Conservation (phyloP, 305 asterid genomes). For the Fraxinus nigra region DNA sequence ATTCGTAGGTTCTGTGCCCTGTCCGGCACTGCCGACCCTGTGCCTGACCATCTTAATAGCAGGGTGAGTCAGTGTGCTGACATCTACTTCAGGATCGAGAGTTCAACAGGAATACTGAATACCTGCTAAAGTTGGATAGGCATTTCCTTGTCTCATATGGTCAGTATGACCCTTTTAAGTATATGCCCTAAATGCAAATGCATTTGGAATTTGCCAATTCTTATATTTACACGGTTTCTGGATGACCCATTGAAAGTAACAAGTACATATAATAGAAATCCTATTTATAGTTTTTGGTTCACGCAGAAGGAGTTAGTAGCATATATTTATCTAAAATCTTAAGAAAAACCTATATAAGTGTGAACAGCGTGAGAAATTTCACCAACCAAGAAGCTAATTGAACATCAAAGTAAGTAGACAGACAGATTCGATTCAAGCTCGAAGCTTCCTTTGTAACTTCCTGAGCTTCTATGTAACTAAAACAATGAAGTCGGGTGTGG, state of each 20-base stretch:
- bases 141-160: not conserved
- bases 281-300: slow-evolving; percentile 3
- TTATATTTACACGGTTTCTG: slow-evolving; percentile 25
- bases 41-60: not conserved
- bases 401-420: not conserved
- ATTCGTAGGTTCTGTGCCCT: not conserved
- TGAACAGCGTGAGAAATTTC: slow-evolving; percentile 1
- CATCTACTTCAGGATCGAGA: not conserved
- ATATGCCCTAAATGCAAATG: not conserved
- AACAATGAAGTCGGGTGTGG: slow-evolving; percentile 18
- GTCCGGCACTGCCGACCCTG: not conserved
- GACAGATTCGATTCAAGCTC: not conserved
- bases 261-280: not conserved
- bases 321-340: not conserved
- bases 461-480: not conserved
- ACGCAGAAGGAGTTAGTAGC: not conserved
- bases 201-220: slow-evolving; percentile 17
- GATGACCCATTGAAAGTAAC: slow-evolving; percentile 15
- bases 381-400: slow-evolving; percentile 28
- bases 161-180: not conserved
- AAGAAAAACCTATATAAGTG: not conserved
- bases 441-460: not conserved
- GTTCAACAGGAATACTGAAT: not conserved
- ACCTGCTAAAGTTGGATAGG: not conserved
- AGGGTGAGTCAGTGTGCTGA: not conserved